A percentile compares a stretch with the other conserved stretches of the same genome.
These are phyloP conservation scores for Betula pendula DNA, from an alignment of 306 rosid species.

Conservation along the genomic window DNA sequence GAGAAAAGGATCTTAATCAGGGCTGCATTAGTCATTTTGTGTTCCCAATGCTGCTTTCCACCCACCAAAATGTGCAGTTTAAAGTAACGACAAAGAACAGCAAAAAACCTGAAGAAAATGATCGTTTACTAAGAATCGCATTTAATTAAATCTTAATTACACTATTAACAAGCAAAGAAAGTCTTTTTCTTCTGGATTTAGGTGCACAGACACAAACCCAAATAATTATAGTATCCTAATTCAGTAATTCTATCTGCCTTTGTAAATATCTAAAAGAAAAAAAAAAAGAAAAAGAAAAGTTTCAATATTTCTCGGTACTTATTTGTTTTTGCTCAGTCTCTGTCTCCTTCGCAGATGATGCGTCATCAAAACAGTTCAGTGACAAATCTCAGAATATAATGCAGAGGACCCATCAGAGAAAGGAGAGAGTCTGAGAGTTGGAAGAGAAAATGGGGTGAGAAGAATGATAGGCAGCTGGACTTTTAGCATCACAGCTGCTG, in stretches of 20 bases:
- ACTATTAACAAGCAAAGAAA: not conserved
- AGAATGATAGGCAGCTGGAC: conserved; percentile 38
- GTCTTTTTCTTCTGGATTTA: conserved; percentile 10
- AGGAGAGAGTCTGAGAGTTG: conserved; percentile 26
- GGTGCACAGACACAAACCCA: conserved; percentile 25
- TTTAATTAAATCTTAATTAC: conserved; percentile 15
- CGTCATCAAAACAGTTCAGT: conserved; percentile 46
- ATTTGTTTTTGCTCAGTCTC: conserved; percentile 32
- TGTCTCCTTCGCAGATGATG: conserved; percentile 41
- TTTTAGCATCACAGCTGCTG: conserved; percentile 35
- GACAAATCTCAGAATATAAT: conserved; percentile 37
- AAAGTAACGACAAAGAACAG: conserved; percentile 41
- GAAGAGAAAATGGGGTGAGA: conserved; percentile 55
- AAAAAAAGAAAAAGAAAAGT: not conserved
- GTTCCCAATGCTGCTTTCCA: conserved; percentile 13
- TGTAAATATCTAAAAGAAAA: not conserved
- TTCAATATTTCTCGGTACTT: conserved; percentile 8
- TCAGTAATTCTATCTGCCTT: too few species aligned
- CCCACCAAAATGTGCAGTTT: conserved; percentile 13
- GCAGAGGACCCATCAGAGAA: conserved; percentile 35
- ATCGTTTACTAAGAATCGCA: conserved; percentile 29
- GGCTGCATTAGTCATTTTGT: conserved; percentile 38
- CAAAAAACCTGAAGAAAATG: conserved; percentile 36
- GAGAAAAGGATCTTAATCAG: not conserved
- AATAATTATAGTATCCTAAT: not conserved